phyloP scores from a whole-genome alignment of 148 eudicot species.

The Agrostemma githago region DNA sequence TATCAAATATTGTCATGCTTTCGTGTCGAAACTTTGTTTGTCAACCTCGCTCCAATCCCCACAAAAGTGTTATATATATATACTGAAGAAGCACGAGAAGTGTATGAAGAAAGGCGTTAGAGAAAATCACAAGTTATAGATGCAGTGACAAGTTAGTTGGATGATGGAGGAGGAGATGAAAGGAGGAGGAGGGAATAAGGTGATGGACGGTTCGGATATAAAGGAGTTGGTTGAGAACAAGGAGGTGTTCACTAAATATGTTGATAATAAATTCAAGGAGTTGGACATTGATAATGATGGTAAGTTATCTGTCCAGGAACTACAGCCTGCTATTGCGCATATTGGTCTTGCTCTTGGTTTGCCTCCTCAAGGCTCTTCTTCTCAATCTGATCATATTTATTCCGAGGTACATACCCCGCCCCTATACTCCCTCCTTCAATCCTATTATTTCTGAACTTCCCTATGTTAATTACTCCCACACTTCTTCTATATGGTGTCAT shows the following conservation, averaged over 20 bases:
- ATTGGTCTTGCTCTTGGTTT: constrained; percentile 84
- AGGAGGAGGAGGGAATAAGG: constrained; percentile 24
- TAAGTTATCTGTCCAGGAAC: constrained; percentile 62
- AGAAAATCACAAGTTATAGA: constrained; percentile 21
- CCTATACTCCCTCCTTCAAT: background rate
- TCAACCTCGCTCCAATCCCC: background rate
- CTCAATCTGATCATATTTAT: constrained; percentile 76
- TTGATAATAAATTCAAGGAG: constrained; percentile 69
- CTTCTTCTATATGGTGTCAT: too few relatives aligned
- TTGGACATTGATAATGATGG: constrained; percentile 69
- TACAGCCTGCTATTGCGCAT: constrained; percentile 78
- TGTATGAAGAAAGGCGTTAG: constrained; percentile 12
- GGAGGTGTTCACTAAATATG: constrained; percentile 36
- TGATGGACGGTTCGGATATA: constrained; percentile 78
- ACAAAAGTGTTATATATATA: constrained; percentile 11
- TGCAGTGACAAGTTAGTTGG: background rate
- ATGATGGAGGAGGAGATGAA: constrained; percentile 24
- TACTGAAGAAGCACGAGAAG: constrained; percentile 25
- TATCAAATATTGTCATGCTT: constrained; percentile 12
- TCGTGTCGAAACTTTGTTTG: constrained; percentile 24
- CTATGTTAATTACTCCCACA: too few relatives aligned
- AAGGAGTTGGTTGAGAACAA: constrained; percentile 84
- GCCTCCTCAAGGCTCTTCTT: constrained; percentile 58
- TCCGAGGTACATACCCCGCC: constrained; percentile 48
- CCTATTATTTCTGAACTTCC: background rate